A percentile compares a stretch with the other conserved stretches of the same genome.
Evolutionary conservation across 2,329 filamentous ascomycete genomes (phyloP).

Genomic region (Ophiostoma montium): DNA sequence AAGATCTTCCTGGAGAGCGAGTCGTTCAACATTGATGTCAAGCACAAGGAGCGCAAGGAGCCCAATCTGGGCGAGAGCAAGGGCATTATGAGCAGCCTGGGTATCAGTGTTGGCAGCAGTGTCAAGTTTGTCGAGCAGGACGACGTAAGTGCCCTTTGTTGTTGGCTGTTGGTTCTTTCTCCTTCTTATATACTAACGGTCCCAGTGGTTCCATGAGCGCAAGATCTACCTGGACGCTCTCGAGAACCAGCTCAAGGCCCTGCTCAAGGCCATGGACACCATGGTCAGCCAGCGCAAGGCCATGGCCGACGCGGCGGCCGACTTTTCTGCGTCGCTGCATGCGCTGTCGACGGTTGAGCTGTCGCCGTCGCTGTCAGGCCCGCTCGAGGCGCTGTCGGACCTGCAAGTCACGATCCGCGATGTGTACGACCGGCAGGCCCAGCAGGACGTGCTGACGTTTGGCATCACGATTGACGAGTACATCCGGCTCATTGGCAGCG

Average conservation of each 20-base stretch:
- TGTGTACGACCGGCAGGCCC: slow-evolving; percentile 89
- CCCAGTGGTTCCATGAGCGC: slow-evolving; percentile 91
- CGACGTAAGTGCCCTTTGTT: slow-evolving; percentile 47
- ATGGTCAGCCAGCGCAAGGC: slow-evolving; percentile 88
- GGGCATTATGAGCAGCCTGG: slow-evolving; percentile 77
- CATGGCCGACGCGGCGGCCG: slow-evolving; percentile 81
- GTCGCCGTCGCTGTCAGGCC: slow-evolving; percentile 73
- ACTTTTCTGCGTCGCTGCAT: slow-evolving; percentile 88
- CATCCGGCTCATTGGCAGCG: slow-evolving; percentile 84
- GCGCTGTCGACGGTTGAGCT: slow-evolving; percentile 85
- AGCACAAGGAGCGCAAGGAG: slow-evolving; percentile 91
- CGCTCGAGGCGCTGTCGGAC: slow-evolving; percentile 81
- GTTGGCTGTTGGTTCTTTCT: background rate
- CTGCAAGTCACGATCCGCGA: slow-evolving; percentile 88
- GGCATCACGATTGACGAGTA: slow-evolving; percentile 98
- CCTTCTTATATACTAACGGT: background rate
- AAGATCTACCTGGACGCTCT: slow-evolving; percentile 88
- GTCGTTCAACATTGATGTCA: slow-evolving; percentile 88
- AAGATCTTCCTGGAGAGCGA: slow-evolving; percentile 97
- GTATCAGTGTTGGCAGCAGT: slow-evolving; percentile 64
- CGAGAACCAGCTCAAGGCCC: slow-evolving; percentile 76
- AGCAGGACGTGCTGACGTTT: slow-evolving; percentile 90
- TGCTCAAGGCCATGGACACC: slow-evolving; percentile 86
- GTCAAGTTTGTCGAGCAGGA: slow-evolving; percentile 96
- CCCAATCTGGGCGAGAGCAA: slow-evolving; percentile 80